Percentiles rank a stretch among this genome's conserved stretches.
Evolutionary conservation across 2,329 filamentous ascomycete genomes (phyloP).

Genomic region (Alternaria solani): DNA sequence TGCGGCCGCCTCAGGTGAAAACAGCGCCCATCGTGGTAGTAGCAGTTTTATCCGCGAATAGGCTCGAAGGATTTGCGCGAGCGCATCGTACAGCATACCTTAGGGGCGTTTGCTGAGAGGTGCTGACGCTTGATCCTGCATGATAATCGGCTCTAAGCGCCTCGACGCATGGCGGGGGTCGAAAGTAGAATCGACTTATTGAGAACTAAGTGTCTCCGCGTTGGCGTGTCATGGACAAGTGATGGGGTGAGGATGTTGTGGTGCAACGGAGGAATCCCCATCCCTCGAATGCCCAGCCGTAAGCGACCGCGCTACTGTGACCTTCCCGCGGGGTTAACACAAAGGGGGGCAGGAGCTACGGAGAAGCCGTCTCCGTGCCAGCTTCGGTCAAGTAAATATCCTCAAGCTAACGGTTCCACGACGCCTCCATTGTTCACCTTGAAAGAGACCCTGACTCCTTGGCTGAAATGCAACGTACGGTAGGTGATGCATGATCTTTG

Average conservation of each 20-base stretch:
- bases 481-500: background rate
- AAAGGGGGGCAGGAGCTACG: background rate
- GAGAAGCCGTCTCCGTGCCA: constrained; percentile 7
- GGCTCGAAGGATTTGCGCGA: background rate
- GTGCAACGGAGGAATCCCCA: constrained; percentile 6
- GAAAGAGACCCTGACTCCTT: background rate
- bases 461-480: background rate
- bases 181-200: background rate
- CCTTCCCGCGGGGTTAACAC: constrained; percentile 8
- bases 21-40: background rate
- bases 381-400: constrained; percentile 3
- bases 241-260: background rate
- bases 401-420: background rate
- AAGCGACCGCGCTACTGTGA: constrained; percentile 9
- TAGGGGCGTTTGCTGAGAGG: constrained; percentile 9
- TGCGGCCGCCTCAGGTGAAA: background rate
- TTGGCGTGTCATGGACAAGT: background rate
- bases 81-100: constrained; percentile 3
- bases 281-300: background rate
- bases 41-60: constrained; percentile 8
- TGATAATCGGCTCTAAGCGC: background rate
- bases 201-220: background rate
- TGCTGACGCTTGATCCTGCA: constrained; percentile 3
- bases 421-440: background rate
- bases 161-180: background rate